Percentiles rank a stretch among this genome's conserved stretches.
phyloP scores from a whole-genome alignment of 495 filamentous ascomycete genomes.

The Aspergillus affinis region DNA sequence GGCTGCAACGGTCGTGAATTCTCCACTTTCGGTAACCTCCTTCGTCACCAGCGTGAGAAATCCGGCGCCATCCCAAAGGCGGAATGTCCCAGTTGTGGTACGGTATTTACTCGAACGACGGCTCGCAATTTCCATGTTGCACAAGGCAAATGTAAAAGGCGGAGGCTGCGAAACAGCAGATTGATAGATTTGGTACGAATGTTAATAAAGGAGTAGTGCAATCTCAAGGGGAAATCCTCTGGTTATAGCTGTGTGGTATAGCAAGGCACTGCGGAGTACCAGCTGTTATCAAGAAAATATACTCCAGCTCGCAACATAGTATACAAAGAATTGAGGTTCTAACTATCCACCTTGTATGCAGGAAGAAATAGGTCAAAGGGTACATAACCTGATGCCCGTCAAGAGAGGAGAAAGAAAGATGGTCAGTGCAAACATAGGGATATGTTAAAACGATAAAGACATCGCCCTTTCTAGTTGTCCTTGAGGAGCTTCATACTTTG shows the following conservation, averaged over 20 bases:
- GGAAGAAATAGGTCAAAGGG: background rate
- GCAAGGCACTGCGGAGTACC: background rate
- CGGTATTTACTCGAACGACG: constrained; percentile 88
- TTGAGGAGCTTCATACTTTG: background rate
- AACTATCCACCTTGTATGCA: background rate
- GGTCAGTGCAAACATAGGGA: background rate
- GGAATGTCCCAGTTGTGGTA: constrained; percentile 81
- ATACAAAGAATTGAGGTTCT: background rate
- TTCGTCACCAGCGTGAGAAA: constrained; percentile 89
- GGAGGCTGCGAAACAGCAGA: constrained; percentile 32
- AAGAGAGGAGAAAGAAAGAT: background rate
- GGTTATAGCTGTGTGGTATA: background rate
- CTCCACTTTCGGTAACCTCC: constrained; percentile 91
- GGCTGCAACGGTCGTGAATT: constrained; percentile 93
- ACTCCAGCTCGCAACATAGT: background rate
- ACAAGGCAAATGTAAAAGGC: constrained; percentile 89
- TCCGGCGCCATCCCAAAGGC: constrained; percentile 86
- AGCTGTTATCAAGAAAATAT: background rate
- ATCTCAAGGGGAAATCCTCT: background rate
- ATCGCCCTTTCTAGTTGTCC: background rate
- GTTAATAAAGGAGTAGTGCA: background rate
- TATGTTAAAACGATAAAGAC: background rate
- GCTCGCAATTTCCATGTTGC: constrained; percentile 84
- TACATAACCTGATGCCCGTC: background rate
- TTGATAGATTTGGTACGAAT: background rate